These are phyloP conservation scores for Chernovozyma sophiae-reginae DNA, from an alignment of 1,139 yeast species.

Conservation along the genomic window DNA sequence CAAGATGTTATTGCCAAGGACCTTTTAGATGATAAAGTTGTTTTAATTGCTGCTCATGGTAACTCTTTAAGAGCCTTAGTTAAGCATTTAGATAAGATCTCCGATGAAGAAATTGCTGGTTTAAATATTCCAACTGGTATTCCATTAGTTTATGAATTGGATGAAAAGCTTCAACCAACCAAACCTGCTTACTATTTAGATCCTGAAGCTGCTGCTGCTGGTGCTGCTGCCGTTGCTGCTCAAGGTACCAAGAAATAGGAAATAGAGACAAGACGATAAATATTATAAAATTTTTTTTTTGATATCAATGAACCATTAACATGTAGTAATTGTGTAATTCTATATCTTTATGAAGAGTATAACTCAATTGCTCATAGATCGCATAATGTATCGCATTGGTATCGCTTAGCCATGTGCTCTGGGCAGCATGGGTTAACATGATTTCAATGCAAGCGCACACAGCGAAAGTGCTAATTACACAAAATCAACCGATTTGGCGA, in stretches of 20 bases:
- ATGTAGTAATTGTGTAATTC: too few species aligned
- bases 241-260: conserved; percentile 70
- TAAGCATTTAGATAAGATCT: conserved; percentile 91
- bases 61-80: conserved; percentile 97
- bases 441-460: too few species aligned
- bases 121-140: conserved; percentile 98
- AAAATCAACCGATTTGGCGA: too few species aligned
- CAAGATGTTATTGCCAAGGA: conserved; percentile 88
- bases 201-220: conserved; percentile 99
- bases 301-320: too few species aligned
- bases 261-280: too few species aligned
- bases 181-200: conserved; percentile 96
- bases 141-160: conserved; percentile 96
- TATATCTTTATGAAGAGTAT: too few species aligned
- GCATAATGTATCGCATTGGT: too few species aligned
- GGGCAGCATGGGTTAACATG: too few species aligned
- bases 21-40: conserved; percentile 83
- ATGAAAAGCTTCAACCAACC: conserved; percentile 79
- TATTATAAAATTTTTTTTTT: too few species aligned
- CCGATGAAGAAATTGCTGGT: conserved; percentile 88
- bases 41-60: conserved; percentile 95
- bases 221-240: conserved; percentile 98
- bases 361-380: too few species aligned
- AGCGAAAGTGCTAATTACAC: too few species aligned
- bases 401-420: too few species aligned